Evolutionary conservation across 2,329 filamentous ascomycete species (phyloP), one percentile per base, ranked within the genome.

Genomic region (Fusarium avenaceum): DNA sequence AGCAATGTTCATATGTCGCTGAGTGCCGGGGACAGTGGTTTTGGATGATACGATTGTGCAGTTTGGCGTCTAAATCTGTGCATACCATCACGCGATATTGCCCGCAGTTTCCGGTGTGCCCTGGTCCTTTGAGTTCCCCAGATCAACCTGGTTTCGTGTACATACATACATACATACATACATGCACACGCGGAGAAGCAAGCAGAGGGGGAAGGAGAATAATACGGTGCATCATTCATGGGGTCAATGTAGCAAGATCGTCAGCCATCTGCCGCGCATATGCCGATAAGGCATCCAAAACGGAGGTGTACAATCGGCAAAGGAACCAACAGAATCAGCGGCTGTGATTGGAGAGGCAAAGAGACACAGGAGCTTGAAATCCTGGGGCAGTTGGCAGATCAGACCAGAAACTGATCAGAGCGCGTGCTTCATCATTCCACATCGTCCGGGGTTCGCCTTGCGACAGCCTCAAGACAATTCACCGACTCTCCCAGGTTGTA

Each of bases 261-360:
- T 63, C 70, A 44, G 40, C 53, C 72, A 74, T 74, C 72, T 74
- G 58, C 72, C 72, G 72, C 57, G 69, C 72, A 74, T 72, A 62
- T 74, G 72, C 72, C 72, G 72, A 73, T 69, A 67, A 74, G 56
- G 72, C 56, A 74, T 65, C 57, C 63, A 58, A 61, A 46, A 59
- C 54, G 54, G 53, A 62, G 52, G 48, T 30, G 49, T 47, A 54
- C 45, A 26, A 19, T 42, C 35, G 35, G n/a, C 9, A 38, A 38
- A 38, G 15, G n/a, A 56, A 56, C 44, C 55, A 57, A 57, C 50
- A 49, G 49, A 57, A 70, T 55, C 38, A 56, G 45, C 35, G 28
- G 42, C 39, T 50, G 57, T 74, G 67, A 74, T 74, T 73, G 71
- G 71, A 58, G 57, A 65, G 58, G 52, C 70, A 71, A 71, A 58